These are phyloP conservation scores for Acorus gramineus DNA, from an alignment of 106 monocot genomes.

Conservation along the genomic window DNA sequence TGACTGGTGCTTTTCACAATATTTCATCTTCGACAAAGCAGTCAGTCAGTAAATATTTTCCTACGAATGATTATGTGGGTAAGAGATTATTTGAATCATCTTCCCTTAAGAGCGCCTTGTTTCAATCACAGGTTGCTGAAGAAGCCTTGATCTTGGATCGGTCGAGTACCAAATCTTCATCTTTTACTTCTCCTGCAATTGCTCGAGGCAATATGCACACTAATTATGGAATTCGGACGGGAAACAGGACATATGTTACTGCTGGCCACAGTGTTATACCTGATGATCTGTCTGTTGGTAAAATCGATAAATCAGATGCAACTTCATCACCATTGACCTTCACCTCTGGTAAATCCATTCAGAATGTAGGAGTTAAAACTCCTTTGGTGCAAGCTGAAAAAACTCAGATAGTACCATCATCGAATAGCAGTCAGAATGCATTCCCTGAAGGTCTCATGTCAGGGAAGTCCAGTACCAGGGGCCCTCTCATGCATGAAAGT, in stretches of 20 bases:
- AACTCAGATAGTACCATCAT: slow-evolving; percentile 12
- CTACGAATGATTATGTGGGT: slow-evolving; percentile 6
- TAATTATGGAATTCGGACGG: slow-evolving; percentile 4
- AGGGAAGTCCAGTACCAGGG: slow-evolving; percentile 10
- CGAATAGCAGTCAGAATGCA: slow-evolving; percentile 7
- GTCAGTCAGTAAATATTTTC: slow-evolving; percentile 7
- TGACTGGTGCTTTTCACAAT: slow-evolving; percentile 7
- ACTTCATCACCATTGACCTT: slow-evolving; percentile 5
- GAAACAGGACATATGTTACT: slow-evolving; percentile 4
- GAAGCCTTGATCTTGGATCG: slow-evolving; percentile 12
- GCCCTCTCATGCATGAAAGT: slow-evolving; percentile 15
- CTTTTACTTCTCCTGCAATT: slow-evolving; percentile 16
- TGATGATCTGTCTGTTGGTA: slow-evolving; percentile 1
- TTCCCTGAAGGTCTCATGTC: slow-evolving; percentile 7
- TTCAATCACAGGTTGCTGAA: slow-evolving; percentile 11
- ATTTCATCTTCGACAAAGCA: slow-evolving; percentile 8
- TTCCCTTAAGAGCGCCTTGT: slow-evolving; percentile 8
- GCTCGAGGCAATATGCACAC: slow-evolving; percentile 10
- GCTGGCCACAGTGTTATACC: slow-evolving; percentile 10
- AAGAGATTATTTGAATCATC: slow-evolving; percentile 5
- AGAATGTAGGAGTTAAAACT: slow-evolving; percentile 3
- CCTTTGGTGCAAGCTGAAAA: slow-evolving; percentile 9
- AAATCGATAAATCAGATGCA: slow-evolving; percentile 13
- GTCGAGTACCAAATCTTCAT: slow-evolving; percentile 12
- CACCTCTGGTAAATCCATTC: slow-evolving; percentile 11